Base-by-base conservation (phyloP, 129 eudicot genomes). In the Saussurea involucrata region DNA sequence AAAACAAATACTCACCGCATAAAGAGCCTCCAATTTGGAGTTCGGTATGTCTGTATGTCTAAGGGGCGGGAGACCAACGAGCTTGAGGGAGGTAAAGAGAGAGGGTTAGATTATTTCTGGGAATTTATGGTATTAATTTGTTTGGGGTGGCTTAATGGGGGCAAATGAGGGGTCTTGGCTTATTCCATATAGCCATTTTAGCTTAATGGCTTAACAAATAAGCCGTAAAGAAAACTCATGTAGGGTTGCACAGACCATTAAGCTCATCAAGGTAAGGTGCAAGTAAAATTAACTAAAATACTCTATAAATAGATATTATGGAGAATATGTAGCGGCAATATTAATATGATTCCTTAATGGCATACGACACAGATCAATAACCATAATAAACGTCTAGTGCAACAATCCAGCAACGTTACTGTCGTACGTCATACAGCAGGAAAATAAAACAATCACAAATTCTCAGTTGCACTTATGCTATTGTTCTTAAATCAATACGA, bases 1-100 rank as follows among this genome's bases (percentile, higher is more conserved):
- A 24, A 31, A 29, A 29, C 18, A 28, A 75, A 72, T 25, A 68
- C 70, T 87, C 73, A 90, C 91, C 74, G 87, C 90, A 79, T 83
- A 90, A 4, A 90, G 88, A 24, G 80, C 85, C 86, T 87, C 89
- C 74, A 90, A 55, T 44, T 79, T 87, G 4, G 92, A 87, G 76
- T 87, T 83, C 96, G 83, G 79, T 90, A 90, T 0, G 96, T 90
- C 71, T 90, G 5, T 32, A 4, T 32, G 36, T 32, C 5, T 2
- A 7, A 4, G 4, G 5, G 36, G 5, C 5, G 4, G 36, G n/a
- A n/a, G n/a, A n/a, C n/a, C n/a, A n/a, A n/a, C n/a, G n/a, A n/a
- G n/a, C n/a, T n/a, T n/a, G n/a, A n/a, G n/a, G n/a, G n/a, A n/a
- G n/a, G n/a, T n/a, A n/a, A n/a, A n/a, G n/a, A n/a, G n/a, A n/a